phyloP scores from a whole-genome alignment of 176 grass and related monocot species.

The Zea luxurians region DNA sequence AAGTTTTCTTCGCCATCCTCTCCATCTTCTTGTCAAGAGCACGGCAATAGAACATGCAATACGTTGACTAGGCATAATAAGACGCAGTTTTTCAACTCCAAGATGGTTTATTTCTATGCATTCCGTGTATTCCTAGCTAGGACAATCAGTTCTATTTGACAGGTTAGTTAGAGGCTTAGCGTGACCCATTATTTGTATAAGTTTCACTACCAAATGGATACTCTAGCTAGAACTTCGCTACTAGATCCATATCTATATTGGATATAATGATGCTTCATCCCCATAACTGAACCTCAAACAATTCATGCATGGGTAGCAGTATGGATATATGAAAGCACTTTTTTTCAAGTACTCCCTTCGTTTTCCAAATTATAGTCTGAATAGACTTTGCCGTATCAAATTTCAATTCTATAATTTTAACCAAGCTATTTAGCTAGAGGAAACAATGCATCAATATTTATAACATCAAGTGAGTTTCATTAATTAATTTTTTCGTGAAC shows the following conservation, averaged over 20 bases:
- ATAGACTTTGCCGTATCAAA: background rate
- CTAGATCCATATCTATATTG: constrained; percentile 8
- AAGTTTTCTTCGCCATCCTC: background rate
- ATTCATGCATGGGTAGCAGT: background rate
- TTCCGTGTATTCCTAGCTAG: background rate
- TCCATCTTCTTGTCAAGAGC: background rate
- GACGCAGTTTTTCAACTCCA: background rate
- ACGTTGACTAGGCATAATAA: constrained; percentile 22
- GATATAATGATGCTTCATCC: background rate
- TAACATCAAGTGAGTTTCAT: background rate
- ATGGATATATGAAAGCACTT: background rate
- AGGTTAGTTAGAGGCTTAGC: background rate
- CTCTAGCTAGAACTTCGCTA: background rate
- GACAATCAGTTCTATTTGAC: constrained; percentile 13
- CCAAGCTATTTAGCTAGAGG: background rate
- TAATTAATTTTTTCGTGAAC: background rate
- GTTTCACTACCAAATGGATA: background rate
- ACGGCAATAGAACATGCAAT: constrained; percentile 31
- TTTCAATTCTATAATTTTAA: background rate
- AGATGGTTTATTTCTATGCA: background rate
- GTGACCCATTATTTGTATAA: background rate
- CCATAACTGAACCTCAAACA: background rate
- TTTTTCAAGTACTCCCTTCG: background rate
- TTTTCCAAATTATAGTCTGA: background rate
- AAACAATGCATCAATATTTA: background rate